Conservation (phyloP, 495 filamentous ascomycete species). For the Tuber aestivum region DNA sequence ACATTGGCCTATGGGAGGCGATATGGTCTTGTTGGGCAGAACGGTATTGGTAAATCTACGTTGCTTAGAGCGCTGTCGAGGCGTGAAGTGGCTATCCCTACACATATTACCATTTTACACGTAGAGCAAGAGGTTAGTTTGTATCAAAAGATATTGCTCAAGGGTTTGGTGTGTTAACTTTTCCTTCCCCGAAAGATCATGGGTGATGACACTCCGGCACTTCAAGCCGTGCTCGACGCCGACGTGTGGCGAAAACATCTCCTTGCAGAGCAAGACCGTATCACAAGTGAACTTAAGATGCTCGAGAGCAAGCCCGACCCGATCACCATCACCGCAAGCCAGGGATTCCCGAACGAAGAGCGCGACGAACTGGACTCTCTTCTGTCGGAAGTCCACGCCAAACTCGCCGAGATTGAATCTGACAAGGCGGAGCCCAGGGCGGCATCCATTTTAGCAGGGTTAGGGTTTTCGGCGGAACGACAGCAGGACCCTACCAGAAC, state of each 20-base stretch:
- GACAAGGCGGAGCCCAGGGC: constrained; percentile 95
- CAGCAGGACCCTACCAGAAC: constrained; percentile 93
- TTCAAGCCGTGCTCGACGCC: constrained; percentile 94
- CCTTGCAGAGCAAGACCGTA: constrained; percentile 85
- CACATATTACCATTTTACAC: constrained; percentile 96
- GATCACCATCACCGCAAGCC: constrained; percentile 58
- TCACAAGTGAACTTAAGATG: constrained; percentile 65
- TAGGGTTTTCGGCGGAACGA: constrained; percentile 90
- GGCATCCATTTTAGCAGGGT: constrained; percentile 90
- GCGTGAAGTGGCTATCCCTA: constrained; percentile 88
- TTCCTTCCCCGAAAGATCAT: constrained; percentile 56
- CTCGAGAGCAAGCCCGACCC: constrained; percentile 67
- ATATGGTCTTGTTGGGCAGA: constrained; percentile 96
- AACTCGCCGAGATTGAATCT: constrained; percentile 97
- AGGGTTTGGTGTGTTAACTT: constrained; percentile 3
- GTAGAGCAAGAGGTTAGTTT: constrained; percentile 86
- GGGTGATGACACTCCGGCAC: constrained; percentile 89
- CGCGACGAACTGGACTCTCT: constrained; percentile 84
- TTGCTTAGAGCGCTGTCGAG: constrained; percentile 83
- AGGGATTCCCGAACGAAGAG: constrained; percentile 75
- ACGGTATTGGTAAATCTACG: constrained; percentile 99
- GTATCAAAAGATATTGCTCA: background rate
- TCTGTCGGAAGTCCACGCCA: constrained; percentile 80
- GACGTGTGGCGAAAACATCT: constrained; percentile 99
- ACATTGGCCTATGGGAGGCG: constrained; percentile 89